Conservation (phyloP, 352 stramenopile species). For the Phytophthora sojae region DNA sequence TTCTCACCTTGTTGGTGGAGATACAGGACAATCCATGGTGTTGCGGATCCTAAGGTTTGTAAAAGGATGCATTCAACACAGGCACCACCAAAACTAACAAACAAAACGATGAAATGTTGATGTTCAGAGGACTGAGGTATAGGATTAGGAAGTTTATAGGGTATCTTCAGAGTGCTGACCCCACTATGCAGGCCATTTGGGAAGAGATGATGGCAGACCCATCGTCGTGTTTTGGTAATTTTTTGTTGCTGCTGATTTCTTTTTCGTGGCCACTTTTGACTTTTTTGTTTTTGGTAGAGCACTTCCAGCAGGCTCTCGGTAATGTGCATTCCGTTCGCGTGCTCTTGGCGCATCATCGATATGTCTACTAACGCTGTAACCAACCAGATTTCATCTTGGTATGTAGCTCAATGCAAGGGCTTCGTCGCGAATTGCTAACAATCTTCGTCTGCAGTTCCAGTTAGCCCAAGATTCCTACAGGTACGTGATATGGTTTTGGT, state of each 20-base stretch:
- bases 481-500: slow-evolving; percentile 31
- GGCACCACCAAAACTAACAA: slow-evolving; percentile 4
- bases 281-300: slow-evolving; percentile 28
- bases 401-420: slow-evolving; percentile 8
- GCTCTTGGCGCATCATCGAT: background rate
- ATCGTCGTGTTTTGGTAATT: slow-evolving; percentile 78
- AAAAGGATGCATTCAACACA: background rate
- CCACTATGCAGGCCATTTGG: slow-evolving; percentile 71
- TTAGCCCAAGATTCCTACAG: slow-evolving; percentile 84
- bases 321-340: background rate
- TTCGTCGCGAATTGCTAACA: slow-evolving; percentile 15
- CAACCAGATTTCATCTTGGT: slow-evolving; percentile 82
- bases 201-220: slow-evolving; percentile 91
- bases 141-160: background rate
- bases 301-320: slow-evolving; percentile 82
- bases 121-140: slow-evolving; percentile 41
- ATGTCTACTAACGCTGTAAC: background rate
- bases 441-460: slow-evolving; percentile 65
- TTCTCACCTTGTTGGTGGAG: slow-evolving; percentile 4
- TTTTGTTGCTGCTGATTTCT: background rate
- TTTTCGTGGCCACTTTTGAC: background rate
- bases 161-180: background rate
- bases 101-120: background rate
- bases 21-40: slow-evolving; percentile 69
- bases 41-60: slow-evolving; percentile 67